Conservation (phyloP, 73 alveolate species). For the Paramecium caudatum region DNA sequence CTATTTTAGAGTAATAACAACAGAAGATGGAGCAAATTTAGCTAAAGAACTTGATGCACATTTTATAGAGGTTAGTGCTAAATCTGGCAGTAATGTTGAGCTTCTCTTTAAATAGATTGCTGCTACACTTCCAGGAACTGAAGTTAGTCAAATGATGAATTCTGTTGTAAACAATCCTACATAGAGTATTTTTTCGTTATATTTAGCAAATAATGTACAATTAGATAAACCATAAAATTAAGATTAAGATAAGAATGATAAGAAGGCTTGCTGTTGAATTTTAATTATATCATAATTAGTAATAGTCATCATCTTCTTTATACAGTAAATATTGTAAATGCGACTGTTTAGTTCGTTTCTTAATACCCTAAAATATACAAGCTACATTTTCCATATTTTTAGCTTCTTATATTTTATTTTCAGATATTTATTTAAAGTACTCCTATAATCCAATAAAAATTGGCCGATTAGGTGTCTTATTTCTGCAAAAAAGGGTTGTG, state of each 20-base stretch:
- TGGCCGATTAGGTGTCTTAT: background rate
- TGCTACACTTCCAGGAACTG: constrained; percentile 80
- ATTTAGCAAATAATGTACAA: background rate
- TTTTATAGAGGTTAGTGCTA: constrained; percentile 90
- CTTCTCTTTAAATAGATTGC: constrained; percentile 86
- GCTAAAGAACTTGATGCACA: constrained; percentile 89
- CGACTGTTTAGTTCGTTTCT: background rate
- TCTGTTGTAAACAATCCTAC: constrained; percentile 54
- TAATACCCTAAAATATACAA: background rate
- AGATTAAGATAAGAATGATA: constrained; percentile 1
- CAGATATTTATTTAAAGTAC: background rate
- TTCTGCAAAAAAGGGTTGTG: background rate
- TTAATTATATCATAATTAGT: too few relatives aligned
- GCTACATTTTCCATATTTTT: background rate
- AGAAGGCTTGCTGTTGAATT: constrained; percentile 50
- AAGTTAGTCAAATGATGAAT: constrained; percentile 63
- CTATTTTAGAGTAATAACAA: constrained; percentile 66
- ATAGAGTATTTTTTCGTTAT: background rate
- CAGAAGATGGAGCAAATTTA: constrained; percentile 83
- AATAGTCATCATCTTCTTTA: background rate
- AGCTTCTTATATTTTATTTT: background rate
- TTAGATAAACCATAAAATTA: constrained; percentile 35
- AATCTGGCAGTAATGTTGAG: constrained; percentile 87
- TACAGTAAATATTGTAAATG: background rate
- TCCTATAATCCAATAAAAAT: constrained; percentile 1